Evolutionary conservation across 352 stramenopile species (phyloP), one percentile per base, ranked within the genome.

Genomic region (Globisporangium recalcitrans): DNA sequence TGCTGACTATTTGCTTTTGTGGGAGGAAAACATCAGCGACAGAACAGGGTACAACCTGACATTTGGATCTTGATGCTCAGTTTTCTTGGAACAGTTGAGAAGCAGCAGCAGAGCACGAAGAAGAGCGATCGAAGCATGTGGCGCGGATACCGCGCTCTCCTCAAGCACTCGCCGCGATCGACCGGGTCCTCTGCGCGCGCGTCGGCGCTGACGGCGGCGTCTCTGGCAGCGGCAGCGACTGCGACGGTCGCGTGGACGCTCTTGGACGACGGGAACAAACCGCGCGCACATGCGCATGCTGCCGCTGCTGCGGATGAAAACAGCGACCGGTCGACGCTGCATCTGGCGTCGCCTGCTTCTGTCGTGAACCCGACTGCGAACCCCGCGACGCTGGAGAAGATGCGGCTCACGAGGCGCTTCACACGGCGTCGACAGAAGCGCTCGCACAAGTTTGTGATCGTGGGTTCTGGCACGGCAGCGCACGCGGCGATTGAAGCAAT

Each of bases 401-500:
- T 84, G 62, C 63, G 64, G n/a, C 73, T 85, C 34, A 69, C 80
- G 16, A 75, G 78, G 13, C 78, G 78, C 44, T 88, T 90, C 58
- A 90, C 78, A 51, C 80, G 80, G 7, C 76, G 78, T 9, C 85
- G 84, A 22, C 78, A 90, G 60, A 83, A 84, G 32, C 88, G 88
- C 55, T 77, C 85, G 52, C 96, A 96, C 62, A 70, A 75, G 47
- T 97, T 93, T 64, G 90, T 97, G 58, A 93, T 97, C 54, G 73
- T 96, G 1, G 91, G 91, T 8, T 93, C 84, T 2, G 88, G 88
- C 16, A 97, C 90, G 3, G 80, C 91, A 21, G 90, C 91, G 13
- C 89, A 96, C 67, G 88, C 91, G 0, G 91, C 91, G 26, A 95
- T 97, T 58, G 90, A 97, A 64, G 86, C 89, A 26, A 97, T 97